phyloP scores from a whole-genome alignment of 805 yeast species.

The Clavispora carvajalis region DNA sequence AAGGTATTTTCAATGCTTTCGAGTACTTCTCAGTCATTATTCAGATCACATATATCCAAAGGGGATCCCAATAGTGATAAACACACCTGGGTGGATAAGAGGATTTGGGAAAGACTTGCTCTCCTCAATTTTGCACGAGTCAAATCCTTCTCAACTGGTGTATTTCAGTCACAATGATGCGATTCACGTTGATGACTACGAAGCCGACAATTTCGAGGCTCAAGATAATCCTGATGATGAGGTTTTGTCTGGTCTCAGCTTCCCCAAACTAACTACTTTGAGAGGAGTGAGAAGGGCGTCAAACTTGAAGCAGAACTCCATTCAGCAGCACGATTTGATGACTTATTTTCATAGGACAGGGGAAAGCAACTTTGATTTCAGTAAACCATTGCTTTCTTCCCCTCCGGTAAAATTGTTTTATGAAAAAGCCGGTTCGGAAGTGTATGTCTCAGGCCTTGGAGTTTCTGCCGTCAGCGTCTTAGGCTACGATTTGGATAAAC shows the following conservation, averaged over 20 bases:
- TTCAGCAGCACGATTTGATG: conserved; percentile 47
- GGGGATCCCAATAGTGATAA: conserved; percentile 49
- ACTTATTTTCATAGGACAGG: conserved; percentile 47
- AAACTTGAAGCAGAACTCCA: conserved; percentile 45
- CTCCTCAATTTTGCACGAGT: conserved; percentile 36
- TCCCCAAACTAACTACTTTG: conserved; percentile 3
- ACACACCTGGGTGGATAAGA: conserved; percentile 89
- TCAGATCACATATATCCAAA: conserved; percentile 11
- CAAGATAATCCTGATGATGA: conserved; percentile 15
- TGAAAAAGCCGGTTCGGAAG: neutral
- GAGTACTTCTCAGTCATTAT: conserved; percentile 35
- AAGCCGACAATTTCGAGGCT: conserved; percentile 24
- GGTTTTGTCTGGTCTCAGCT: conserved; percentile 6
- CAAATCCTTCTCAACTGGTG: conserved; percentile 53
- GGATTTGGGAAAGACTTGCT: conserved; percentile 75
- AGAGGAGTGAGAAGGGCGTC: conserved; percentile 16
- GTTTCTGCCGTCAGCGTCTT: conserved; percentile 11
- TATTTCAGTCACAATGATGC: conserved; percentile 33
- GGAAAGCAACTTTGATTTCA: conserved; percentile 7
- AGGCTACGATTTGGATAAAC: conserved; percentile 3
- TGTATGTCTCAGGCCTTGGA: neutral
- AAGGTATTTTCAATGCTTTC: conserved; percentile 43
- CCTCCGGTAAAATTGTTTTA: conserved; percentile 7
- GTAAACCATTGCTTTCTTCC: conserved; percentile 4
- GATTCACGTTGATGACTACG: conserved; percentile 15